These are phyloP conservation scores for Curvularia verruculosa DNA, from an alignment of 2,329 filamentous ascomycete genomes.

Conservation along the genomic window DNA sequence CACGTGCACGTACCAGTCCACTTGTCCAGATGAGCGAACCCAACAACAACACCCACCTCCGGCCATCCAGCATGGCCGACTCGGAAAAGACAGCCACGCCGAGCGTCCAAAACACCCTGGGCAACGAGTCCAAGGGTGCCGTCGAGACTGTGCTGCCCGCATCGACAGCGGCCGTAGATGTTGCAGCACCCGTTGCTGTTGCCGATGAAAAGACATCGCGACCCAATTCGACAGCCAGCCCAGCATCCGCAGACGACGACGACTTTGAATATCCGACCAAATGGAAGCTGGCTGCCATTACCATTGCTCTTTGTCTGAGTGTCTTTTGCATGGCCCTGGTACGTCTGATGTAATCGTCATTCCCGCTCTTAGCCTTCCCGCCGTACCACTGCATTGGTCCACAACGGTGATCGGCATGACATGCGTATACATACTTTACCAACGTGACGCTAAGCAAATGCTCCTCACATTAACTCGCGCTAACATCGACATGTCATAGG, in stretches of 20 bases:
- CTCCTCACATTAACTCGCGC: not conserved
- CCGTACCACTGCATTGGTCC: conserved; percentile 4
- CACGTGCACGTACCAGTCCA: not conserved
- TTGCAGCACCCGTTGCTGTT: conserved; percentile 16
- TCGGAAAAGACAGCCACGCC: conserved; percentile 42
- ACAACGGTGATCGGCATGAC: conserved; percentile 5
- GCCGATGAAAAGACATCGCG: conserved; percentile 20
- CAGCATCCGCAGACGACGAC: conserved; percentile 24
- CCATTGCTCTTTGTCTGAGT: conserved; percentile 42
- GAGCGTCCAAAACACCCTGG: conserved; percentile 31
- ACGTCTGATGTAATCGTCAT: conserved; percentile 11
- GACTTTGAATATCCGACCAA: conserved; percentile 45
- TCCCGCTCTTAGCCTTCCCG: not conserved
- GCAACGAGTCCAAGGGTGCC: conserved; percentile 35
- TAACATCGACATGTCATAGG: conserved; percentile 29
- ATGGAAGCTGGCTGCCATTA: conserved; percentile 44
- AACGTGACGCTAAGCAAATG: not conserved
- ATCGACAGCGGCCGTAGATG: conserved; percentile 25
- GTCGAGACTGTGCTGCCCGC: conserved; percentile 34
- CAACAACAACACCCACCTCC: conserved; percentile 34
- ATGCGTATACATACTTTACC: too few relatives aligned
- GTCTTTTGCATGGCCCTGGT: conserved; percentile 50
- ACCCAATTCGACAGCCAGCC: conserved; percentile 26
- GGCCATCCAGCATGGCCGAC: conserved; percentile 40
- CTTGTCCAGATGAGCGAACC: conserved; percentile 28